phyloP scores from a whole-genome alignment of 164 flowering plant genomes.

The Dillenia turbinata region DNA sequence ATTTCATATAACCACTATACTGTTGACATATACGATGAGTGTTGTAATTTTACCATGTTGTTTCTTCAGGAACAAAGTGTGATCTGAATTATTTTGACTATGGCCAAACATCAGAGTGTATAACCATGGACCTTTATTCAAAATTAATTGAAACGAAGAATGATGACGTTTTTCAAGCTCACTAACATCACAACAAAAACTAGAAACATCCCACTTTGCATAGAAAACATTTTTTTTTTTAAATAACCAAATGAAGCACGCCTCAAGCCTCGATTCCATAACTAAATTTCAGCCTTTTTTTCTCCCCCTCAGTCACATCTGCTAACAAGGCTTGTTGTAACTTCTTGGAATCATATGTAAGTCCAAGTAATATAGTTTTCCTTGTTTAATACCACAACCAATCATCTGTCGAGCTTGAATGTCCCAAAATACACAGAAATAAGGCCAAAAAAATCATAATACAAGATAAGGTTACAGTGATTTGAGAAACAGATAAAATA shows the following conservation, averaged over 20 bases:
- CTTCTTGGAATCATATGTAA: not conserved
- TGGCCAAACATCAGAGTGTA: conserved; percentile 9
- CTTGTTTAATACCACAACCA: conserved; percentile 11
- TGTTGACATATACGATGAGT: not conserved
- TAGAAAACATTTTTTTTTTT: conserved; percentile 1
- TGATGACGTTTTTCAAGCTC: conserved; percentile 8
- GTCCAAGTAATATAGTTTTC: conserved; percentile 9
- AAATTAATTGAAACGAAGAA: conserved; percentile 6
- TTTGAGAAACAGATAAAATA: conserved; percentile 12
- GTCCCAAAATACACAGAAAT: conserved; percentile 4
- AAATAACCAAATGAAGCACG: conserved; percentile 22
- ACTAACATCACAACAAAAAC: conserved; percentile 5
- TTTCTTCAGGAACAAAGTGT: not conserved
- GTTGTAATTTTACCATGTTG: not conserved
- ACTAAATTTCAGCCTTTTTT: conserved; percentile 4
- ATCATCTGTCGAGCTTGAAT: conserved; percentile 1
- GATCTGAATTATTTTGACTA: not conserved
- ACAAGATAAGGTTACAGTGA: conserved; percentile 6
- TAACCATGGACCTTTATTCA: conserved; percentile 10
- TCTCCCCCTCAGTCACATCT: not conserved
- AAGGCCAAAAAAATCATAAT: conserved; percentile 8
- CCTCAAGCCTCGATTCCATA: conserved; percentile 11
- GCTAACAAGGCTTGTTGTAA: not conserved
- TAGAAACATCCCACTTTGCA: not conserved
- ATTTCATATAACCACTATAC: not conserved